A percentile compares a stretch with the other conserved stretches of the same genome.
Conservation (phyloP, 305 asterid species). For the Fraxinus ornus region DNA sequence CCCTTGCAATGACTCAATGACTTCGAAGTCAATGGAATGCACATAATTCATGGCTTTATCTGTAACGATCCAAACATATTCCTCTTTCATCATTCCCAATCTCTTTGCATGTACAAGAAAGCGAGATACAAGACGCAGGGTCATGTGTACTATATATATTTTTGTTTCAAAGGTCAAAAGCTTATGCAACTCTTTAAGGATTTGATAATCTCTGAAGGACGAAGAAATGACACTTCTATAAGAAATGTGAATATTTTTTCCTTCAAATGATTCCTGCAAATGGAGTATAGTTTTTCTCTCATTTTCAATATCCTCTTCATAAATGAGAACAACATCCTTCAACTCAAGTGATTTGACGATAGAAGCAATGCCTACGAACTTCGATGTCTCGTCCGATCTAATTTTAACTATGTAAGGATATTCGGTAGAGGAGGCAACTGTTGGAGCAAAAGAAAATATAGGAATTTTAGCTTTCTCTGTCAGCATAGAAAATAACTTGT, state of each 20-base stretch:
- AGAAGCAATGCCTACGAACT: slow-evolving; percentile 21
- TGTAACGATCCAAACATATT: slow-evolving; percentile 30
- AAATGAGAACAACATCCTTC: slow-evolving; percentile 22
- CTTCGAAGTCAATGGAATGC: slow-evolving; percentile 14
- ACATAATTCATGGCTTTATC: slow-evolving; percentile 24
- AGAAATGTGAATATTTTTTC: slow-evolving; percentile 5
- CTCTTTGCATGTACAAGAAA: slow-evolving; percentile 19
- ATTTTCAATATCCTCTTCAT: slow-evolving; percentile 17
- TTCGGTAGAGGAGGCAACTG: not conserved
- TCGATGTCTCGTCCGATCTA: slow-evolving; percentile 14
- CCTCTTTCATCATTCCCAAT: slow-evolving; percentile 28
- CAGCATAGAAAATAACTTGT: slow-evolving; percentile 16
- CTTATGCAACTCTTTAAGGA: slow-evolving; percentile 18
- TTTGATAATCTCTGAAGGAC: slow-evolving; percentile 6
- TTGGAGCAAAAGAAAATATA: slow-evolving; percentile 18
- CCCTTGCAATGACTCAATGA: slow-evolving; percentile 22
- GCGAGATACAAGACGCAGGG: slow-evolving; percentile 20
- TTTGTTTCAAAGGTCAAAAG: not conserved
- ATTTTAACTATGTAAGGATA: slow-evolving; percentile 19
- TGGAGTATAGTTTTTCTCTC: not conserved
- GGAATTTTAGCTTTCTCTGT: slow-evolving; percentile 19
- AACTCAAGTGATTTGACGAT: slow-evolving; percentile 13
- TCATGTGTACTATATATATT: slow-evolving; percentile 19
- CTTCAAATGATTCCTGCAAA: not conserved
- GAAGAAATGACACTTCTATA: slow-evolving; percentile 18